Evolutionary conservation across 192 early-diverging fungal species (phyloP).

Genomic region (Coemansia reversa): DNA sequence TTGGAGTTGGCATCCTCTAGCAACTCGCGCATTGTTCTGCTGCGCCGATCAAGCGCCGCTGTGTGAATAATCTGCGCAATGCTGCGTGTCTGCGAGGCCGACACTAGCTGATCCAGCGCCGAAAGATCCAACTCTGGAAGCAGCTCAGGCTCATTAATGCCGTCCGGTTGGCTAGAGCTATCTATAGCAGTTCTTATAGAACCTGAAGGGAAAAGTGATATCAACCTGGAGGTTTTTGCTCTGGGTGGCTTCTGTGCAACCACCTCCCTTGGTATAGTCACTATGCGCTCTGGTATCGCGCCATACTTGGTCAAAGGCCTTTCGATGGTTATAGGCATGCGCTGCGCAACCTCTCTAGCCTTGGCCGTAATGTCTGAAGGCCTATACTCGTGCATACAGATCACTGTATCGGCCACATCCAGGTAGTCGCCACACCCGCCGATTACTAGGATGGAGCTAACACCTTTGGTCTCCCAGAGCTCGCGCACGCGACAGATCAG

Average conservation of each 20-base stretch:
- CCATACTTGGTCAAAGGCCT: conserved; percentile 19
- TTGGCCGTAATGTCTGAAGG: conserved; percentile 41
- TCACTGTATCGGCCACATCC: conserved; percentile 56
- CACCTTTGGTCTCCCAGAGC: conserved; percentile 35
- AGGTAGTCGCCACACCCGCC: conserved; percentile 62
- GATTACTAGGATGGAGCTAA: conserved; percentile 55
- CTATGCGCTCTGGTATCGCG: conserved; percentile 7
- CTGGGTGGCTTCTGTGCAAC: conserved; percentile 33
- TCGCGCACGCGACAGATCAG: conserved; percentile 53
- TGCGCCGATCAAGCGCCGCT: conserved; percentile 4
- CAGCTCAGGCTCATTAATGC: neutral
- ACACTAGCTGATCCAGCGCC: conserved; percentile 57
- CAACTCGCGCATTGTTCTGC: conserved; percentile 34
- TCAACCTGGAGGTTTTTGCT: conserved; percentile 22
- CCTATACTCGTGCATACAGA: conserved; percentile 52
- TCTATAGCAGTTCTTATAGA: neutral
- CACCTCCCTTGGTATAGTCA: conserved; percentile 20
- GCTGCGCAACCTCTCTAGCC: conserved; percentile 37
- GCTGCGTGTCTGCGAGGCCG: conserved; percentile 54
- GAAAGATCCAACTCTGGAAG: conserved; percentile 48
- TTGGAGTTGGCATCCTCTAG: conserved; percentile 25
- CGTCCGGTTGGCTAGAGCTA: neutral
- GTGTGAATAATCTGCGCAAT: conserved; percentile 45
- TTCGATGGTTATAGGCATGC: conserved; percentile 30
- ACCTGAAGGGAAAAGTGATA: conserved; percentile 29